Evolutionary conservation across 2,329 filamentous ascomycete species (phyloP), one percentile per base, ranked within the genome.

Genomic region (Xylaria sp.): DNA sequence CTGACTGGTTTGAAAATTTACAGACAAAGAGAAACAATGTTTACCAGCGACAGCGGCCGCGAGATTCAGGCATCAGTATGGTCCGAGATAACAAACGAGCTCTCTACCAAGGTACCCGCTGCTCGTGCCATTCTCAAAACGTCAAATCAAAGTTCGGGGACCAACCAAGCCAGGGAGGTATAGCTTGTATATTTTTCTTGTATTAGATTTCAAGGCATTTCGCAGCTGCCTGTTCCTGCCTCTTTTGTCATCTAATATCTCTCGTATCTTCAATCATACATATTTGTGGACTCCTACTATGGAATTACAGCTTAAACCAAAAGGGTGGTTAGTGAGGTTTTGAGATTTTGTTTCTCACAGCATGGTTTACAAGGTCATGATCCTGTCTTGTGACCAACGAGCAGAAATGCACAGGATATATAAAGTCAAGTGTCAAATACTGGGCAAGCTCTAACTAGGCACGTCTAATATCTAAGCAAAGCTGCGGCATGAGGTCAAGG

Each of bases 391-490:
- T 10, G 22, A 15, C 22, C 22, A 15, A 42, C n/a, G 15, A 42
- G 20, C 29, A 27, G 5, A 45, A 27, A 20, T 9, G 20, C 2
- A 33, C 11, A 29, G 3, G 39, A 45, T 27, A 62, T 33, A 44
- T 25, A 45, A 61, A 54, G 7, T 13, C 20, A 10, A 61, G n/a
- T n/a, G 31, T 2, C 11, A 27, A 42, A 22, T 49, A 57, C 25
- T 20, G 7, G 11, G 15, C 36, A 27, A 15, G 10, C 5, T 39
- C 22, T 2, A 27, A 36, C 39, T 66, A 66, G 13, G 15, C 29
- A 49, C 58, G 56, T 39, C 65, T 67, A 27, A 68, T 68, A 49
- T 90, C 86, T 15, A 93, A 77, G 47, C 89, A 86, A 20, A 92
- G 80, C 58, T 84, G 80, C 22, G 78, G 79, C 50, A 87, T 81